Conservation (phyloP, 169 alveolate genomes). For the Plasmodium yoelii region DNA sequence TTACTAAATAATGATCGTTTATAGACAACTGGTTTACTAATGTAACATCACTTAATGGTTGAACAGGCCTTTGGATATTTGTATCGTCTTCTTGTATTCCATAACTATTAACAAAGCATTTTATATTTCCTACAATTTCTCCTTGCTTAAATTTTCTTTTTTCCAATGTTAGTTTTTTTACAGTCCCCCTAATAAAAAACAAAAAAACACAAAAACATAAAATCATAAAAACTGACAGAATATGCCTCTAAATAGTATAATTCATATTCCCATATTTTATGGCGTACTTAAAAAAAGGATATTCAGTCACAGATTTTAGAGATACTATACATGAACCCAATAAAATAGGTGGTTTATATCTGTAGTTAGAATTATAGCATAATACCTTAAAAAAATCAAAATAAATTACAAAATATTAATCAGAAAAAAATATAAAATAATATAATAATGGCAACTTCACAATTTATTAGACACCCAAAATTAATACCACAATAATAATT, state of each 20-base stretch:
- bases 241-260: conserved; percentile 13
- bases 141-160: conserved; percentile 83
- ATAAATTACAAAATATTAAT: too few species aligned
- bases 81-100: conserved; percentile 76
- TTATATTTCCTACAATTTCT: conserved; percentile 84
- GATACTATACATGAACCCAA: conserved; percentile 76
- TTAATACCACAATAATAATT: background rate
- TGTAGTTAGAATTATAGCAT: conserved; percentile 42
- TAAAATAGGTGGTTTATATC: conserved; percentile 73
- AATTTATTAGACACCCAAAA: conserved; percentile 8
- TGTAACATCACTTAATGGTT: conserved; percentile 81
- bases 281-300: conserved; percentile 61
- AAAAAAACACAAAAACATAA: background rate
- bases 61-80: conserved; percentile 78
- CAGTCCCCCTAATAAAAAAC: conserved; percentile 44
- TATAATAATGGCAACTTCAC: conserved; percentile 57
- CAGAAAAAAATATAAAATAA: conserved; percentile 9
- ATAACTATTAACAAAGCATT: conserved; percentile 83
- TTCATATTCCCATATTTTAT: background rate
- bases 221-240: background rate
- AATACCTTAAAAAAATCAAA: conserved; percentile 29
- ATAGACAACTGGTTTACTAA: conserved; percentile 77
- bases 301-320: conserved; percentile 65
- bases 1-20: conserved; percentile 79
- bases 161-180: conserved; percentile 83